Conservation (phyloP, 2,329 filamentous ascomycete genomes). For the Penicillium thymicola region DNA sequence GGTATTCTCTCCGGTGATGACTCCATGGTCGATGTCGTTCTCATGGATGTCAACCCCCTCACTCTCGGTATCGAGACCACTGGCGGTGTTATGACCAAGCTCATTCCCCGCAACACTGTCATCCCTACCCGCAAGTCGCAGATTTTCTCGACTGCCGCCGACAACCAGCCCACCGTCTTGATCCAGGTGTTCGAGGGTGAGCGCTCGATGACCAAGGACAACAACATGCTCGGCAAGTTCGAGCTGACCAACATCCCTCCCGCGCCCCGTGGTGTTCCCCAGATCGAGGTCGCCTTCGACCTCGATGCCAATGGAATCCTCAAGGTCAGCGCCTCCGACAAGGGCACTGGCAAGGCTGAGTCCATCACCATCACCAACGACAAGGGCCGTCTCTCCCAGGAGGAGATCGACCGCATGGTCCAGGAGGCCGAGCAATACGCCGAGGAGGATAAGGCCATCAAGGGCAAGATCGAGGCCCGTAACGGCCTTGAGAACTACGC, state of each 20-base stretch:
- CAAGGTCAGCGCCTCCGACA: constrained; percentile 92
- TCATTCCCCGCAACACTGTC: constrained; percentile 90
- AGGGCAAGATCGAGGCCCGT: constrained; percentile 92
- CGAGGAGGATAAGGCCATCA: constrained; percentile 97
- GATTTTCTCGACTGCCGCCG: constrained; percentile 94
- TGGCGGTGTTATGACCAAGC: constrained; percentile 94
- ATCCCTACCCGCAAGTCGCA: constrained; percentile 96
- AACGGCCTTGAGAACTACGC: constrained; percentile 99
- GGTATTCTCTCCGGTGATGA: constrained; percentile 90
- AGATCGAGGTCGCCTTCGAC: constrained; percentile 98
- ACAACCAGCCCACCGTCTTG: constrained; percentile 92
- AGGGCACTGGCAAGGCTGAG: constrained; percentile 96
- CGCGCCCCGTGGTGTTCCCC: constrained; percentile 90
- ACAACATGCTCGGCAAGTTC: constrained; percentile 97
- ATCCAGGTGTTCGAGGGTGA: constrained; percentile 97
- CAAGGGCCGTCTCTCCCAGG: constrained; percentile 92
- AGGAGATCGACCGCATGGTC: constrained; percentile 99
- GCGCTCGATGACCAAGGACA: constrained; percentile 90
- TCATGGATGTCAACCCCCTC: constrained; percentile 96
- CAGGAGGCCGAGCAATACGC: constrained; percentile 97
- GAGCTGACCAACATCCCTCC: constrained; percentile 95
- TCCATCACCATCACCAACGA: constrained; percentile 99
- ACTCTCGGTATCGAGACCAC: constrained; percentile 97
- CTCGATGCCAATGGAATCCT: constrained; percentile 98
- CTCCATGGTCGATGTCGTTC: constrained; percentile 74